phyloP scores from a whole-genome alignment of 345 rosid genomes.

The Angophora floribunda region DNA sequence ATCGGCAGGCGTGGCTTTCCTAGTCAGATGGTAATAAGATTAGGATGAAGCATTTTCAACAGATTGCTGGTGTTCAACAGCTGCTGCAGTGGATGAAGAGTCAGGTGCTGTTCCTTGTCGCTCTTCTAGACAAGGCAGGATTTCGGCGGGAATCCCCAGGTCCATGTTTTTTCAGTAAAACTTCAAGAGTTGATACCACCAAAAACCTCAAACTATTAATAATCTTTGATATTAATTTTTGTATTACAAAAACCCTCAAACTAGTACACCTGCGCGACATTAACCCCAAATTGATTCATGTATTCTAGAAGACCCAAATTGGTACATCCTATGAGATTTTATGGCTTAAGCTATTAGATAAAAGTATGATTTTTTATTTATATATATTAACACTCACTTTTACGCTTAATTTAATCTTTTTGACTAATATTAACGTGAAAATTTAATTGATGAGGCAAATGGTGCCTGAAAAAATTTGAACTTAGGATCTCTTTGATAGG shows the following conservation, averaged over 20 bases:
- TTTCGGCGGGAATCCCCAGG: background rate
- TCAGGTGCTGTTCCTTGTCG: background rate
- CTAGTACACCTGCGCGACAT: background rate
- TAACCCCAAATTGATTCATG: no score
- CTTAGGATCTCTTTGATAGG: no score
- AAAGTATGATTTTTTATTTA: no score
- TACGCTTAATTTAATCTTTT: no score
- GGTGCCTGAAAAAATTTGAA: no score
- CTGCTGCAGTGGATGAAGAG: background rate
- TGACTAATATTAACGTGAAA: no score
- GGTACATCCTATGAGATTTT: background rate
- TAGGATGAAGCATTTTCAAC: background rate
- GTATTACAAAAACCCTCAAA: background rate
- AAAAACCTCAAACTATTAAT: no score
- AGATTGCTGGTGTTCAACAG: background rate
- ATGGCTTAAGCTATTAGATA: no score
- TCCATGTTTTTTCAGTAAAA: background rate
- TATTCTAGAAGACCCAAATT: background rate
- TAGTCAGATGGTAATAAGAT: background rate
- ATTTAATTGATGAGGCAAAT: no score
- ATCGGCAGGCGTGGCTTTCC: background rate
- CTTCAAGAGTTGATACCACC: background rate
- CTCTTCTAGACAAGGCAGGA: background rate
- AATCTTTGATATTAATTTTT: no score
- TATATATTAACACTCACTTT: no score